Evolutionary conservation across 768 basidiomycete species (phyloP), one percentile per base, ranked within the genome.

Genomic region (Russula compacta): DNA sequence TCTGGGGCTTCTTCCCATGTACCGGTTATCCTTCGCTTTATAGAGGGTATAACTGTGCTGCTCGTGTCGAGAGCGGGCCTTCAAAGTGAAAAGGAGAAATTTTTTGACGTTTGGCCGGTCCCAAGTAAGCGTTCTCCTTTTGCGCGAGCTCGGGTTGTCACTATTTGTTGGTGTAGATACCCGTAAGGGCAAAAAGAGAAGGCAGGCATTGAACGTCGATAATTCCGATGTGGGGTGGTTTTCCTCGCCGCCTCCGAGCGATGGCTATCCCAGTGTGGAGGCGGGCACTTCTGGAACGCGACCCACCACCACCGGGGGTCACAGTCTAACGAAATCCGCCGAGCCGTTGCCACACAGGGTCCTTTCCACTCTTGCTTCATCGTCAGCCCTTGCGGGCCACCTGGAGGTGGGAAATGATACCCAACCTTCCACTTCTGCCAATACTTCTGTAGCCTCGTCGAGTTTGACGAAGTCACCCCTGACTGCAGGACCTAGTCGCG

Each of bases 31-130:
- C 40, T 63, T 39, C 57, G 61, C 33, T 63, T 58, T 24, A 33
- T 12, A 17, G 61, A 63, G 4, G 61, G 61, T 11, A 58, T 63
- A 14, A 63, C 61, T 6, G 8, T 63, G 3, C 9, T 43, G 33
- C 29, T 63, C n/a, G 14, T 58, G 19, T 48, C 61, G 40, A 58
- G 61, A 35, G 52, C 39, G 7, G 47, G 61, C 8, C 51, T 21
- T 36, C 61, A 58, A 36, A 44, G 52, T 0, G 57, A 58, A 51
- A 58, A 42, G 38, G 52, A 21, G 24, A 53, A 44, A 9, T 6
- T 63, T 14, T 36, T 53, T 32, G 9, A 48, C 17, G n/a, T 53
- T 21, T 63, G 61, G 61, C 61, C 52, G 0, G 33, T 15, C 6
- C 4, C 29, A 4, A 49, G 61, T 63, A 11, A 39, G 61, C n/a